Evolutionary conservation across 2,329 filamentous ascomycete genomes (phyloP).

Genomic region (Dactylellina leptospora): DNA sequence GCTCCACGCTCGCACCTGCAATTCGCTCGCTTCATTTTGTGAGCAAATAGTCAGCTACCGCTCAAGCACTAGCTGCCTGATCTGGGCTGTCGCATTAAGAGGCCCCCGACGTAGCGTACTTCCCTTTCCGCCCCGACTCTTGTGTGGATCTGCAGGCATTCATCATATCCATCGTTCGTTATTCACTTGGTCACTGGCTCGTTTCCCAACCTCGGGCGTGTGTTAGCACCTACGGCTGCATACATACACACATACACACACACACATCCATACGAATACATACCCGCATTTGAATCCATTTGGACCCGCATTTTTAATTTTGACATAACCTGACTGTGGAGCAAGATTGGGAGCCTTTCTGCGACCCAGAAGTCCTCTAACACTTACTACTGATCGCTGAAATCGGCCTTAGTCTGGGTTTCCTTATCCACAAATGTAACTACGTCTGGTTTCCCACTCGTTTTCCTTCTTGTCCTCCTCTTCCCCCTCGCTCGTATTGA

Average conservation of each 20-base stretch:
- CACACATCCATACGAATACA: not conserved
- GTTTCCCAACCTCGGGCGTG: not conserved
- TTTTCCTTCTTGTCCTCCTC: conserved; percentile 17
- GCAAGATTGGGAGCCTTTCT: too few species aligned
- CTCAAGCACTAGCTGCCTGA: conserved; percentile 52
- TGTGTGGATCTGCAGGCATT: conserved; percentile 28
- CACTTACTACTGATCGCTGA: conserved; percentile 31
- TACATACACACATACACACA: not conserved
- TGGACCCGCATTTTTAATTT: conserved; percentile 44
- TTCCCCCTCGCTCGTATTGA: conserved; percentile 49
- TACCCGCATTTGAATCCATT: conserved; percentile 2
- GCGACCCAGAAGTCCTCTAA: conserved; percentile 17
- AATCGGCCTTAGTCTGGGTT: conserved; percentile 48
- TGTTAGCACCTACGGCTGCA: not conserved
- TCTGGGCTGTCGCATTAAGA: conserved; percentile 53
- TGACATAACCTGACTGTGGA: conserved; percentile 44
- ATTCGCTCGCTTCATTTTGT: conserved; percentile 41
- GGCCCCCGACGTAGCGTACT: conserved; percentile 39
- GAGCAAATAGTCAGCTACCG: conserved; percentile 44
- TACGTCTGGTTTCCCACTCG: conserved; percentile 26
- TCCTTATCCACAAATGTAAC: conserved; percentile 45
- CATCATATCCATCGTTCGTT: too few species aligned
- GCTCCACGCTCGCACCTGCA: conserved; percentile 32
- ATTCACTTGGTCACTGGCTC: too few species aligned
- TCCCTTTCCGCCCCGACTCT: conserved; percentile 44